Percentiles rank a stretch among this genome's conserved stretches.
These are phyloP conservation scores for Mortierella antarctica DNA, from an alignment of 192 early-diverging fungal genomes.

Conservation along the genomic window DNA sequence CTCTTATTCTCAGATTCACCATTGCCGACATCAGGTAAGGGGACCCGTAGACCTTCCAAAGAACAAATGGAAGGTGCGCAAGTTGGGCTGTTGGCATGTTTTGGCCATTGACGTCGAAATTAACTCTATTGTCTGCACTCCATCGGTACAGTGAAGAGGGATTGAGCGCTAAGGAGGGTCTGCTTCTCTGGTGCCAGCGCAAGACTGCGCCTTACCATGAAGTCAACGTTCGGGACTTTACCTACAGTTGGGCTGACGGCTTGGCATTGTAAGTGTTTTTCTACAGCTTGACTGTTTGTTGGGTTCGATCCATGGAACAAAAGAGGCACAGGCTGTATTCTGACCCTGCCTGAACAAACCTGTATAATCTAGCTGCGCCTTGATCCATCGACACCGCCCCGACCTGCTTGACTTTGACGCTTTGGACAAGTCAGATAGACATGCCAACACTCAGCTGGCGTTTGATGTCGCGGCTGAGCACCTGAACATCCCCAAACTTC, in stretches of 20 bases:
- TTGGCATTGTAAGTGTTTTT: constrained; percentile 81
- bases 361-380: constrained; percentile 73
- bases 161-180: constrained; percentile 94
- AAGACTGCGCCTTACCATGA: constrained; percentile 92
- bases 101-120: neutral
- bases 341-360: neutral
- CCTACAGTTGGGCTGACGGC: constrained; percentile 93
- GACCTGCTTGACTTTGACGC: constrained; percentile 91
- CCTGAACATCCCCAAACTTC: constrained; percentile 90
- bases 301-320: neutral
- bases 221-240: constrained; percentile 91
- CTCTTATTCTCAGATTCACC: constrained; percentile 95
- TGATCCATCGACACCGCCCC: constrained; percentile 97
- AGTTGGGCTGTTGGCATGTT: neutral
- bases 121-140: neutral
- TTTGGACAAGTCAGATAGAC: constrained; percentile 85
- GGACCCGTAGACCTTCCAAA: neutral
- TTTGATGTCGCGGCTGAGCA: constrained; percentile 94
- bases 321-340: neutral
- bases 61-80: neutral
- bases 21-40: constrained; percentile 89
- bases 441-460: constrained; percentile 90
- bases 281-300: neutral
- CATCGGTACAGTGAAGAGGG: constrained; percentile 83
- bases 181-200: constrained; percentile 97